Conservation (phyloP, 148 eudicot species). For the Heliosperma pusillum region DNA sequence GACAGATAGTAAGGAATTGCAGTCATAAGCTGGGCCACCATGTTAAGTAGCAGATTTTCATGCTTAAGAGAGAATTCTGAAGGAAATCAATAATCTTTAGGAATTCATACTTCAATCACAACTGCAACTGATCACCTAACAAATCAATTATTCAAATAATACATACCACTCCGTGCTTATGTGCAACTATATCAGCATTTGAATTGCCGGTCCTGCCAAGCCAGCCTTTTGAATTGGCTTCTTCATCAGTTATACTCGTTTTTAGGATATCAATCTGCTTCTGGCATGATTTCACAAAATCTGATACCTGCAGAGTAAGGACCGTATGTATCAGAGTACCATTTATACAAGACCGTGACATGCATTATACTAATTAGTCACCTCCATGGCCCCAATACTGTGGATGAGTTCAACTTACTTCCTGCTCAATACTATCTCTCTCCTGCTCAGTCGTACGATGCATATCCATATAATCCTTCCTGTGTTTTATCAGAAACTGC, state of each 20-base stretch:
- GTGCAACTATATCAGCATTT: slow-evolving; percentile 91
- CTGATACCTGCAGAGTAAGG: slow-evolving; percentile 59
- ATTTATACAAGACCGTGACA: not conserved
- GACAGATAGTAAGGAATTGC: not conserved
- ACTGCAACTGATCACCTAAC: not conserved
- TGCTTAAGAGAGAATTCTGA: not conserved
- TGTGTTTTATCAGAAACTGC: slow-evolving; percentile 72
- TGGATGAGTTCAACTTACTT: slow-evolving; percentile 46
- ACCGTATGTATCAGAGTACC: slow-evolving; percentile 7
- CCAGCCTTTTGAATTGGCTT: slow-evolving; percentile 82
- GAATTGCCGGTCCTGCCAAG: slow-evolving; percentile 58
- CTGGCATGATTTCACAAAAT: slow-evolving; percentile 81
- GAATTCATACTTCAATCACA: not conserved
- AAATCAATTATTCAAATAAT: not conserved
- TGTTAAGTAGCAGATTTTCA: not conserved
- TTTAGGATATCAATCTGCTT: slow-evolving; percentile 84
- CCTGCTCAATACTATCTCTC: slow-evolving; percentile 95
- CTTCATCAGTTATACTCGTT: slow-evolving; percentile 67
- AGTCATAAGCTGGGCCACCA: not conserved
- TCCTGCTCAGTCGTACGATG: slow-evolving; percentile 93
- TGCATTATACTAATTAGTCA: not conserved
- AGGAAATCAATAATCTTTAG: not conserved
- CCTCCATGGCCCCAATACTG: not conserved
- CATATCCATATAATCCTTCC: slow-evolving; percentile 84
- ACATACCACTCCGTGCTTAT: slow-evolving; percentile 97